phyloP scores from a whole-genome alignment of 352 stramenopile species.

The Phytopythium mirpurense region DNA sequence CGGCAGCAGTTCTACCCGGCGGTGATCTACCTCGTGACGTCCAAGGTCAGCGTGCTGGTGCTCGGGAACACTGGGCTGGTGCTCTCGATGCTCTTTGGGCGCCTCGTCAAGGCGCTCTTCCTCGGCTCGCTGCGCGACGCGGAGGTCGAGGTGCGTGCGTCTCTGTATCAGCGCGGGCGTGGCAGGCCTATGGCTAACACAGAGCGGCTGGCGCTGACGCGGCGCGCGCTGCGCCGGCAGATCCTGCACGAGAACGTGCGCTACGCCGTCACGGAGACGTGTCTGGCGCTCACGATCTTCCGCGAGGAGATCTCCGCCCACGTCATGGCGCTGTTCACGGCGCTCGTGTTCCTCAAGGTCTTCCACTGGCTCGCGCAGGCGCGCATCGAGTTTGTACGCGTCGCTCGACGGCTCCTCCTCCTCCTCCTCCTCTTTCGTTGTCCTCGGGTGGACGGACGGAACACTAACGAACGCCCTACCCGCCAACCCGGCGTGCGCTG shows the following conservation, averaged over 20 bases:
- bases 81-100: conserved; percentile 74
- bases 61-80: conserved; percentile 94
- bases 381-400: conserved; percentile 83
- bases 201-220: too few species aligned
- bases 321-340: conserved; percentile 94
- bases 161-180: too few species aligned
- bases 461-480: too few species aligned
- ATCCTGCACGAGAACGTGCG: conserved; percentile 94
- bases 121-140: conserved; percentile 72
- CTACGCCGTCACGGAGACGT: conserved; percentile 98
- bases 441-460: too few species aligned
- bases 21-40: conserved; percentile 95
- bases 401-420: conserved; percentile 8
- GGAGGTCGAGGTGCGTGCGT: conserved; percentile 62
- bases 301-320: conserved; percentile 94
- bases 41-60: conserved; percentile 94
- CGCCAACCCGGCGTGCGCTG: too few species aligned
- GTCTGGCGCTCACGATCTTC: conserved; percentile 99
- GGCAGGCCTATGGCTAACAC: too few species aligned
- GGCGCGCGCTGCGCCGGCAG: conserved; percentile 26
- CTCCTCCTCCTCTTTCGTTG: conserved; percentile 1
- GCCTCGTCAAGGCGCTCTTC: conserved; percentile 87
- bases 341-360: conserved; percentile 95
- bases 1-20: conserved; percentile 97
- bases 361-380: conserved; percentile 91